phyloP scores from a whole-genome alignment of 192 early-diverging fungal species.

The Coemansia sp. region DNA sequence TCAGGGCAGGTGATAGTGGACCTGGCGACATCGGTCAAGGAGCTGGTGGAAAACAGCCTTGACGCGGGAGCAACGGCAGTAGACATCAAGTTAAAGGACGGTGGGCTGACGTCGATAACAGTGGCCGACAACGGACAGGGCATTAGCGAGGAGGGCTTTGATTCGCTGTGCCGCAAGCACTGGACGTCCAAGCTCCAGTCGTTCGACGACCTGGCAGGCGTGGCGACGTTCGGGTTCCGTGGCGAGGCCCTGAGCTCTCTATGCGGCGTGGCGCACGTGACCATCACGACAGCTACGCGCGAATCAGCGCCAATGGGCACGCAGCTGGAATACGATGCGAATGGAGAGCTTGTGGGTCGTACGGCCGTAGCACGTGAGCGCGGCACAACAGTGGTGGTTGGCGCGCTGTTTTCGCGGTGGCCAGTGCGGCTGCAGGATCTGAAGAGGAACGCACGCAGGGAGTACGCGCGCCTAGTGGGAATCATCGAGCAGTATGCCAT shows the following conservation, averaged over 20 bases:
- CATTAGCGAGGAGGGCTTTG: conserved; percentile 61
- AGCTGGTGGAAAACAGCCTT: conserved; percentile 90
- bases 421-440: conserved; percentile 88
- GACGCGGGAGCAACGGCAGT: conserved; percentile 83
- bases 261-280: conserved; percentile 60
- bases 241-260: conserved; percentile 92
- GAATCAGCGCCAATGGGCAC: conserved; percentile 55
- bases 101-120: conserved; percentile 69
- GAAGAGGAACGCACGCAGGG: conserved; percentile 75
- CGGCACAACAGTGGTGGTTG: conserved; percentile 80
- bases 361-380: conserved; percentile 56
- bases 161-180: conserved; percentile 78
- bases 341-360: conserved; percentile 57
- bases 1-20: conserved; percentile 88
- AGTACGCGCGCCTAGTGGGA: conserved; percentile 73
- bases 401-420: conserved; percentile 73
- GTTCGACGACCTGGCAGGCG: conserved; percentile 74
- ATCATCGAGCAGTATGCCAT: conserved; percentile 84
- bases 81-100: conserved; percentile 78
- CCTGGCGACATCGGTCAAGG: conserved; percentile 82
- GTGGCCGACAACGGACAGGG: conserved; percentile 90
- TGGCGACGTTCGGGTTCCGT: conserved; percentile 88
- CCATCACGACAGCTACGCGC: conserved; percentile 67
- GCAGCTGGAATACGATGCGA: conserved; percentile 65
- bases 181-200: conserved; percentile 79